Evolutionary conservation across 202 grass and related monocot genomes (phyloP), one percentile per base, ranked within the genome.

Genomic region (Setaria italica): DNA sequence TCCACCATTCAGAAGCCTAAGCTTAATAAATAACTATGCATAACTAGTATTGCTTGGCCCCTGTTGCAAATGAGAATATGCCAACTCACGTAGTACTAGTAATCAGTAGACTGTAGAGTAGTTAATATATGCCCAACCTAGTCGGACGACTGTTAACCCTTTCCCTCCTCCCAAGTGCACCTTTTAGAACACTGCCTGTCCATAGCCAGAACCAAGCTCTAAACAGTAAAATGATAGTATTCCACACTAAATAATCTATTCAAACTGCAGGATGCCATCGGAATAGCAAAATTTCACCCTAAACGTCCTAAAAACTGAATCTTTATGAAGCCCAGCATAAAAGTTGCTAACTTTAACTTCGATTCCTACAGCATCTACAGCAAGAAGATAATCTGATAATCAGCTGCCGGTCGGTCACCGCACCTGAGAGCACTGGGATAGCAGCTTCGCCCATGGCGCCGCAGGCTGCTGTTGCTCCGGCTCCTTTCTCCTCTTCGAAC

Each of bases 391-490:
- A 50, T 42, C 66, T 10, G 48, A 60, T 21, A 62, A 56, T 62
- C 49, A 25, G 25, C 2, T 37, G 19, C 16, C 9, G 5, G 25
- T 13, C 12, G 8, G 74, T 62, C 75, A 6, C 45, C 58, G 19
- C 29, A 93, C 97, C 97, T 97, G 88, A 42, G 97, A 91, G 62
- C 80, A 87, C 80, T 99, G 92, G 30, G 97, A 99, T 11, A 99
- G 89, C 43, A 99, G 80, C 80, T 94, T 99, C 4, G 92, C 97
- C 97, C 97, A 99, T 79, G 92, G 92, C 49, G 20, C 80, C 30
- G 66, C 80, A 13, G 81, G 86, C 51, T 87, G 85, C 54, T 77
- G 65, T 67, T 93, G 90, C 82, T 84, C 87, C 29, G 54, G 82
- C 87, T 67, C 85, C 86, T 86, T 73, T 46, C 66, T 92, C 87